phyloP scores from a whole-genome alignment of 75 land plant species.

The Pseudotsuga menziesii region DNA sequence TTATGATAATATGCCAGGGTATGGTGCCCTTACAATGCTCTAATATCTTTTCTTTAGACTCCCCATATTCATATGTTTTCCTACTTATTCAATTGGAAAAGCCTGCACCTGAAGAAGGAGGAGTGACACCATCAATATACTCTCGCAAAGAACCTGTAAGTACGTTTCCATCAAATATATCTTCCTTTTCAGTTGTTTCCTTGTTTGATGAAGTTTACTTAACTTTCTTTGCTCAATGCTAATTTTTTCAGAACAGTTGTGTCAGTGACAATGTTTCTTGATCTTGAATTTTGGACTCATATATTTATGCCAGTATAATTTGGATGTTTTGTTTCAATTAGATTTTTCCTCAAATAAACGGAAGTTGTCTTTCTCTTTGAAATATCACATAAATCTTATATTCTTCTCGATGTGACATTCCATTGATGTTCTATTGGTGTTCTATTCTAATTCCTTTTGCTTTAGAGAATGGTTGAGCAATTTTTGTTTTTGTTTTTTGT shows the following conservation, averaged over 20 bases:
- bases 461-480: neutral
- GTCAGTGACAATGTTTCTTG: neutral
- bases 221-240: neutral
- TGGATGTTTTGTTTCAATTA: neutral
- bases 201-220: neutral
- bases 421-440: neutral
- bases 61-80: conserved; percentile 83
- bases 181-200: no score
- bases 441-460: neutral
- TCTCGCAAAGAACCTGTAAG: conserved; percentile 98
- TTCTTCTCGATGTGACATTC: neutral
- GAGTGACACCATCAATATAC: conserved; percentile 86
- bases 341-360: neutral
- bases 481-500: neutral
- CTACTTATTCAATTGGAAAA: conserved; percentile 92
- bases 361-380: neutral
- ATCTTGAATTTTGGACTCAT: neutral
- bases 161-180: neutral
- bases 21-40: conserved; percentile 32
- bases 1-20: conserved; percentile 32
- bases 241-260: neutral
- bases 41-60: conserved; percentile 75
- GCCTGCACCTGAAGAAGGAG: conserved; percentile 97
- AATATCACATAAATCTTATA: neutral
- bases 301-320: neutral